Evolutionary conservation across 1,284 basidiomycete genomes (phyloP).

Genomic region (Hymenochaete sp.): DNA sequence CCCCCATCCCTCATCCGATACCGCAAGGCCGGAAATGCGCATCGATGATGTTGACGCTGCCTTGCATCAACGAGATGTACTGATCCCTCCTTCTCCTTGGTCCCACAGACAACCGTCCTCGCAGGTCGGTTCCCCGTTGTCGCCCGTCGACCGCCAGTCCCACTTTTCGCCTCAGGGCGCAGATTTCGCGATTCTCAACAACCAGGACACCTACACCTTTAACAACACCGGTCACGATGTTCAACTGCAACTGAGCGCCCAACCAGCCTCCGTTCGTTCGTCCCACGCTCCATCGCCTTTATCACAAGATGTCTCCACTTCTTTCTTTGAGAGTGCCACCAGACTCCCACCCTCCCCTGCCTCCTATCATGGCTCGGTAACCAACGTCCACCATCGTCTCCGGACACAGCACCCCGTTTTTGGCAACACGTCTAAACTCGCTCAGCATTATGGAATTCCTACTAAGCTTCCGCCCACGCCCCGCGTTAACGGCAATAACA

Average conservation of each 20-base stretch:
- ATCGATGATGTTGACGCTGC: too few relatives aligned
- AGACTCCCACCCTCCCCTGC: slow-evolving; percentile 35
- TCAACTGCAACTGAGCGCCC: slow-evolving; percentile 23
- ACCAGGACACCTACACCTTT: slow-evolving; percentile 23
- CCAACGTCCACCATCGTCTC: slow-evolving; percentile 30
- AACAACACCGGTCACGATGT: slow-evolving; percentile 33
- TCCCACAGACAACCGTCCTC: slow-evolving; percentile 33
- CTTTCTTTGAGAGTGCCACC: slow-evolving; percentile 33
- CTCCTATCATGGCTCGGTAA: slow-evolving; percentile 40
- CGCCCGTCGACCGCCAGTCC: slow-evolving; percentile 26
- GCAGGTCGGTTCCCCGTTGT: slow-evolving; percentile 31
- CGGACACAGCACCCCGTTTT: slow-evolving; percentile 40
- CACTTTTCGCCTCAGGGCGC: slow-evolving; percentile 26
- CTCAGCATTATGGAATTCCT: background rate
- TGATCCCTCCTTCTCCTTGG: slow-evolving; percentile 34
- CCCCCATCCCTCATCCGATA: too few relatives aligned
- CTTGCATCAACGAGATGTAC: slow-evolving; percentile 27
- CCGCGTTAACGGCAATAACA: slow-evolving; percentile 35
- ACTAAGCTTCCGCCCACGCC: slow-evolving; percentile 30
- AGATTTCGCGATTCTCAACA: slow-evolving; percentile 26
- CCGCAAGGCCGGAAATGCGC: too few relatives aligned
- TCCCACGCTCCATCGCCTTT: too few relatives aligned
- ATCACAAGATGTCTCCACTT: too few relatives aligned
- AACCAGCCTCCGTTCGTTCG: too few relatives aligned
- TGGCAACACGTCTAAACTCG: slow-evolving; percentile 26